Evolutionary conservation across 257 asterid genomes (phyloP).

Genomic region (Striga asiatica): DNA sequence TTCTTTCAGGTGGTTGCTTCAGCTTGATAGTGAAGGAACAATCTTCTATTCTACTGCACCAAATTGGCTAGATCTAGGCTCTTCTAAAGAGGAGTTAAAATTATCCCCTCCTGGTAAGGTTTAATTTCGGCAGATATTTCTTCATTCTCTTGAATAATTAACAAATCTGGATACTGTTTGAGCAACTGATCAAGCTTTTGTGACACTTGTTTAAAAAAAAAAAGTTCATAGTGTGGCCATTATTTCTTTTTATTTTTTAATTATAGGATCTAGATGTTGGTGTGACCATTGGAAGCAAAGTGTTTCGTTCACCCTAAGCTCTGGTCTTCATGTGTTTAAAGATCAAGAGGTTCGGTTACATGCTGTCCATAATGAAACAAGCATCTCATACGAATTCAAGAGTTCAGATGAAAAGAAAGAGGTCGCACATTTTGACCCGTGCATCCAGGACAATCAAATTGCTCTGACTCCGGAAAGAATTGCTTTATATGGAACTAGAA

Average conservation of each 20-base stretch:
- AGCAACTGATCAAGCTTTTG: neutral
- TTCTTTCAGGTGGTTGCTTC: constrained; percentile 90
- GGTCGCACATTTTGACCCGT: constrained; percentile 18
- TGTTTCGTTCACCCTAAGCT: constrained; percentile 64
- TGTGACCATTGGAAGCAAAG: constrained; percentile 98
- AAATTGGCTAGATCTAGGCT: constrained; percentile 40
- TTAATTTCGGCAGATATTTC: neutral
- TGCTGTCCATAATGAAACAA: constrained; percentile 56
- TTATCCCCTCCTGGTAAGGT: constrained; percentile 40
- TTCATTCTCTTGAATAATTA: neutral
- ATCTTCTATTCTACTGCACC: constrained; percentile 81
- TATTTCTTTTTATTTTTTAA: no score
- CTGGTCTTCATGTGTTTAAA: constrained; percentile 45
- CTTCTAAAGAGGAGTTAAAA: constrained; percentile 18
- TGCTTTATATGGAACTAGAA: constrained; percentile 57
- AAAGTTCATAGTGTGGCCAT: no score
- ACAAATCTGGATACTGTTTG: neutral
- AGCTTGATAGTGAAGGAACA: constrained; percentile 76
- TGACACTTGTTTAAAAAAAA: neutral
- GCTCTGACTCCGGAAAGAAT: constrained; percentile 55
- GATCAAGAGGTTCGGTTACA: constrained; percentile 45
- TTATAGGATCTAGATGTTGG: constrained; percentile 63
- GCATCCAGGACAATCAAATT: constrained; percentile 35
- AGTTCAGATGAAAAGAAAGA: constrained; percentile 22
- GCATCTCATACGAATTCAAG: constrained; percentile 48